Conservation (phyloP, 2,329 filamentous ascomycete genomes). For the Hymenoscyphus occultus region DNA sequence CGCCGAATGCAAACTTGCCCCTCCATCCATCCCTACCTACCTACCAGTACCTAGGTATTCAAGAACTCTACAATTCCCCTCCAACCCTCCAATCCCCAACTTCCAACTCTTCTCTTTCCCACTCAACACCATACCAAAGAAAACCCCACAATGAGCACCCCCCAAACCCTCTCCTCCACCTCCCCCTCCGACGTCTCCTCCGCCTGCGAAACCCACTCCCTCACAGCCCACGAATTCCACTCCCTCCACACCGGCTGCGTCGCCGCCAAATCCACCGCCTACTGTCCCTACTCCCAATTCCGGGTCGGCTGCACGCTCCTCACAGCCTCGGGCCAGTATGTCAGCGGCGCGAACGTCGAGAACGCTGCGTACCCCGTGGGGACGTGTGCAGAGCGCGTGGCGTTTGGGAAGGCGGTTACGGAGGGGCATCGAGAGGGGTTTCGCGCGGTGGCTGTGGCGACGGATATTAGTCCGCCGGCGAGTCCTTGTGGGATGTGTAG, state of each 20-base stretch:
- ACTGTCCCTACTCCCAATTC: constrained; percentile 71
- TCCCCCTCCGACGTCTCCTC: constrained; percentile 31
- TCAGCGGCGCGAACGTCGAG: constrained; percentile 81
- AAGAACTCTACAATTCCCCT: neutral
- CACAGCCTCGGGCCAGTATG: constrained; percentile 46
- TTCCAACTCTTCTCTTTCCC: neutral
- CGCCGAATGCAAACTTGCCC: neutral
- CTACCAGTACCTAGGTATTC: neutral
- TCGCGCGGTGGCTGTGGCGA: constrained; percentile 80
- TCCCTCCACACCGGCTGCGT: constrained; percentile 65
- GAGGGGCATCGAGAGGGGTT: constrained; percentile 46
- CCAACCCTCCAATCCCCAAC: neutral
- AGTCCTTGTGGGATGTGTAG: constrained; percentile 95
- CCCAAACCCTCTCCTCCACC: constrained; percentile 30
- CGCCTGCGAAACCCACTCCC: constrained; percentile 42
- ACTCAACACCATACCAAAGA: constrained; percentile 12
- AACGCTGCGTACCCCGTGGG: constrained; percentile 88
- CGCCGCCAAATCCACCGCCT: constrained; percentile 73
- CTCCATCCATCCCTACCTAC: neutral
- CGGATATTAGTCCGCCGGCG: constrained; percentile 67
- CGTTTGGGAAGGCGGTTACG: constrained; percentile 74
- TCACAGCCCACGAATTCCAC: constrained; percentile 63
- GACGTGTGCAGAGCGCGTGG: constrained; percentile 94
- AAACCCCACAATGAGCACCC: neutral
- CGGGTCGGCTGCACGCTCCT: constrained; percentile 83